Base-by-base conservation (phyloP, 1,284 basidiomycete species). In the Rhodotorula glutinis region DNA sequence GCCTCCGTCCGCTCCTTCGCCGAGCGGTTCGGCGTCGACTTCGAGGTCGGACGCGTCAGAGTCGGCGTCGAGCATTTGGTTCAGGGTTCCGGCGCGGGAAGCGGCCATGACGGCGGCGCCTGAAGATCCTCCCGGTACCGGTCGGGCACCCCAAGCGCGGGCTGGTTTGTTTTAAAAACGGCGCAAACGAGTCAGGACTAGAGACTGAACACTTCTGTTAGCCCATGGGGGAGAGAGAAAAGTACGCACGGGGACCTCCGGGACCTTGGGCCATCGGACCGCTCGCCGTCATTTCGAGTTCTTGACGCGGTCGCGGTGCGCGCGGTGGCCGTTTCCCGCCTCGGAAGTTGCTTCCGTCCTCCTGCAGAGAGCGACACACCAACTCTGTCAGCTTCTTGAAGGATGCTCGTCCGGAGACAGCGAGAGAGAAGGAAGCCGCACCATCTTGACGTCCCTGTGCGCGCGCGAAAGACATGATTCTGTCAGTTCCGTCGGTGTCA, bases 191-290 rank as follows among this genome's bases (percentile, higher is more conserved):
- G 3, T 8, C 14, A 3, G 19, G 4, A 21, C 44, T 41, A 44
- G 55, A n/a, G n/a, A n/a, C n/a, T n/a, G n/a, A n/a, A n/a, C n/a
- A 19, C 9, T 3, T 7, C 14, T 11, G 29, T 7, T 19, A 29
- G 3, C 4, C 25, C 4, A 29, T 29, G 23, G 14, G n/a, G 16
- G 38, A 2, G 13, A 2, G 16, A 27, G 33, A 14, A 2, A 29
- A 14, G 43, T 56, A 65, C 71, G 25, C n/a, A 73, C 72, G 66
- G 29, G 69, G 63, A 44, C 70, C 72, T 23, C 63, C 62, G 9
- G 72, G 72, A 49, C 72, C 72, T 33, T 73, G 72, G 3, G 72
- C 72, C 72, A 73, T 73, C 43, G 72, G 72, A 43, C 72, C 72
- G 14, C 55, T 63, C 1, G 72, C 72, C 1, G 70, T 73, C 72